These are phyloP conservation scores for Phaffomyces antillensis DNA, from an alignment of 805 yeast species.

Conservation along the genomic window DNA sequence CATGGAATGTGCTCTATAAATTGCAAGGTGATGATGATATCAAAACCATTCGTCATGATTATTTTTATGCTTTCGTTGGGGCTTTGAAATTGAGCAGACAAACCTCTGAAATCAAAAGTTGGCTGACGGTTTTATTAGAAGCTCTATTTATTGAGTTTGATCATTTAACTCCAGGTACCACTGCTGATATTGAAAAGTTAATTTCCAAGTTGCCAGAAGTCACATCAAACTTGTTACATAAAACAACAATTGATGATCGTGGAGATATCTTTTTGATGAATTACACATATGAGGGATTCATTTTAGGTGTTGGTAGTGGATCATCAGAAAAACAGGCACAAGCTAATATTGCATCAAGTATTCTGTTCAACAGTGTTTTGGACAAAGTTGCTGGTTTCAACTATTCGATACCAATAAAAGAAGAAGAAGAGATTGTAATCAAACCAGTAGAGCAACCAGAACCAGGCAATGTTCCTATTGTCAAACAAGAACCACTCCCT, in stretches of 20 bases:
- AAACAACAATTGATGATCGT: not conserved
- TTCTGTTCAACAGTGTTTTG: slow-evolving; percentile 1
- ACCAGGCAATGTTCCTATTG: no score
- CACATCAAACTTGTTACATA: not conserved
- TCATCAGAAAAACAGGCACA: slow-evolving; percentile 1
- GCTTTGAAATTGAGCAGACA: not conserved
- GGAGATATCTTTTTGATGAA: not conserved
- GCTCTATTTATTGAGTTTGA: slow-evolving; percentile 4
- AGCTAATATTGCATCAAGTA: slow-evolving; percentile 1
- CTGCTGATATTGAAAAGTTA: slow-evolving; percentile 2
- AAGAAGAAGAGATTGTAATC: not conserved
- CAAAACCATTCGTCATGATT: slow-evolving; percentile 1
- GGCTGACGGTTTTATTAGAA: slow-evolving; percentile 8
- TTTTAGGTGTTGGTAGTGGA: slow-evolving; percentile 3
- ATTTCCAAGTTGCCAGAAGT: not conserved
- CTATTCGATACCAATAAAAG: not conserved
- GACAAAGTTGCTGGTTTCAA: slow-evolving; percentile 1
- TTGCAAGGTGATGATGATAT: not conserved
- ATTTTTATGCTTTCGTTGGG: slow-evolving; percentile 10
- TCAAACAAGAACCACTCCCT: no score
- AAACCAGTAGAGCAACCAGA: not conserved
- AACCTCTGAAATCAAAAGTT: not conserved
- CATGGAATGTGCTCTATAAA: slow-evolving; percentile 4
- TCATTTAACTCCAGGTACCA: not conserved
- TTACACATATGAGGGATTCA: not conserved